Conservation (phyloP, 352 stramenopile genomes). For the Phytophthora sp. region DNA sequence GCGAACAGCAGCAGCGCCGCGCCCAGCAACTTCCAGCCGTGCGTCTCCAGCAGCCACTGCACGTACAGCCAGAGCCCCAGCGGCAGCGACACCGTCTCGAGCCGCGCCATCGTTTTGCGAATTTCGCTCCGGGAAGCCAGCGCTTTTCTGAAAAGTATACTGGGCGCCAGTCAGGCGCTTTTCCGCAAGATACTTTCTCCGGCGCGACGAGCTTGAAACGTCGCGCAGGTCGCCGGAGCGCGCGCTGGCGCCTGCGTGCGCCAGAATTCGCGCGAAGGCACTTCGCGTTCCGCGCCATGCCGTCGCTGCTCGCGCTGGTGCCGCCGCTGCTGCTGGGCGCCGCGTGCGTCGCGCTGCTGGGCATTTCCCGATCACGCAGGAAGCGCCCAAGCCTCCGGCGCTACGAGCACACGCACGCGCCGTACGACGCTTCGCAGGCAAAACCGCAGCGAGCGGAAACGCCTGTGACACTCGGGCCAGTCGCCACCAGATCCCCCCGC, state of each 20-base stretch:
- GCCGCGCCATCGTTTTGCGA: slow-evolving; percentile 10
- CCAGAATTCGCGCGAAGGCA: slow-evolving; percentile 11
- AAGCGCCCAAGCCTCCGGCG: slow-evolving; percentile 13
- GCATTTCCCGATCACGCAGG: slow-evolving; percentile 33
- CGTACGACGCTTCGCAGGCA: slow-evolving; percentile 24
- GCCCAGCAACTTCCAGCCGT: slow-evolving; percentile 64
- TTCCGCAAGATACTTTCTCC: slow-evolving; percentile 29
- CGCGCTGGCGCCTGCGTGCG: slow-evolving; percentile 13
- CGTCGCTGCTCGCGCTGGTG: slow-evolving; percentile 6
- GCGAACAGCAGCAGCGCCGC: slow-evolving; percentile 33
- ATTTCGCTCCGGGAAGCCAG: slow-evolving; percentile 6
- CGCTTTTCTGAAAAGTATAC: slow-evolving; percentile 33
- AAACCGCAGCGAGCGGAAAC: slow-evolving; percentile 35
- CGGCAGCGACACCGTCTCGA: not conserved
- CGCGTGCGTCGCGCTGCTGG: not conserved
- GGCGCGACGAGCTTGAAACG: slow-evolving; percentile 28
- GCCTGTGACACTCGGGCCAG: slow-evolving; percentile 31
- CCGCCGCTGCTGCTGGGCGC: slow-evolving; percentile 7
- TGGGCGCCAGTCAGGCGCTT: slow-evolving; percentile 9
- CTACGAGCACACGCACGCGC: slow-evolving; percentile 19
- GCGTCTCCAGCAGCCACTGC: slow-evolving; percentile 42
- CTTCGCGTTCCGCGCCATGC: slow-evolving; percentile 3
- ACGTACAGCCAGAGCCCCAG: slow-evolving; percentile 29
- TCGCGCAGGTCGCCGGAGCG: slow-evolving; percentile 8
- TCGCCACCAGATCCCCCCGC: slow-evolving; percentile 14